Evolutionary conservation across 805 yeast genomes (phyloP).

Genomic region (Yamadazyma tumulicola): DNA sequence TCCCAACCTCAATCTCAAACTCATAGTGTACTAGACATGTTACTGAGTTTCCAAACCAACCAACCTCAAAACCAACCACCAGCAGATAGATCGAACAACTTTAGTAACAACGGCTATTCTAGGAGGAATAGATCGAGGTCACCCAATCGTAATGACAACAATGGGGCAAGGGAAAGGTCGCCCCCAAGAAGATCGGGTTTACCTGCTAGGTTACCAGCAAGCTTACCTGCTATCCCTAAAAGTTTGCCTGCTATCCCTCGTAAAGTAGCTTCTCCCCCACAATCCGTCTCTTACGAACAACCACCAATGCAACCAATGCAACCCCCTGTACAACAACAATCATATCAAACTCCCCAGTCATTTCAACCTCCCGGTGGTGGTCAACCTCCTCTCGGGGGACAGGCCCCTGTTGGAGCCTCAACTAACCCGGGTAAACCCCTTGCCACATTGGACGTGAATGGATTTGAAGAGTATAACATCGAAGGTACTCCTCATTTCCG

Average conservation of each 20-base stretch:
- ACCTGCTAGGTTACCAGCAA: slow-evolving; percentile 8
- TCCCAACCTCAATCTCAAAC: slow-evolving; percentile 34
- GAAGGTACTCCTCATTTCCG: slow-evolving; percentile 76
- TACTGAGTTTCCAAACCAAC: slow-evolving; percentile 4
- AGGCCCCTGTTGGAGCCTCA: too few relatives aligned
- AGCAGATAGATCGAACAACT: slow-evolving; percentile 11
- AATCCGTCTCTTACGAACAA: slow-evolving; percentile 7
- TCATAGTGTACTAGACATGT: slow-evolving; percentile 5
- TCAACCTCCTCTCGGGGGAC: too few relatives aligned
- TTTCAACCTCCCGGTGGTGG: not conserved
- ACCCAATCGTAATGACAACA: slow-evolving; percentile 31
- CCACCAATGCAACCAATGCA: slow-evolving; percentile 4
- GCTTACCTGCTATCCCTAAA: slow-evolving; percentile 14
- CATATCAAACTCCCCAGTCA: slow-evolving; percentile 6
- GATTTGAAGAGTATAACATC: slow-evolving; percentile 63
- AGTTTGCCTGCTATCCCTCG: slow-evolving; percentile 9
- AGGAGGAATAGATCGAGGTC: slow-evolving; percentile 56
- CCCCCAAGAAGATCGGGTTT: slow-evolving; percentile 18
- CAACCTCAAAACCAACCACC: slow-evolving; percentile 17
- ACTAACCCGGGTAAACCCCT: too few relatives aligned
- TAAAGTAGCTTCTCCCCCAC: slow-evolving; percentile 3
- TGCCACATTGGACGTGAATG: slow-evolving; percentile 18
- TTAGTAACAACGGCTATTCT: slow-evolving; percentile 26
- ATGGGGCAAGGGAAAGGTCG: slow-evolving; percentile 26
- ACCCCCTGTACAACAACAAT: slow-evolving; percentile 3